phyloP scores from a whole-genome alignment of 129 eudicot genomes.

The Solidago caesia region DNA sequence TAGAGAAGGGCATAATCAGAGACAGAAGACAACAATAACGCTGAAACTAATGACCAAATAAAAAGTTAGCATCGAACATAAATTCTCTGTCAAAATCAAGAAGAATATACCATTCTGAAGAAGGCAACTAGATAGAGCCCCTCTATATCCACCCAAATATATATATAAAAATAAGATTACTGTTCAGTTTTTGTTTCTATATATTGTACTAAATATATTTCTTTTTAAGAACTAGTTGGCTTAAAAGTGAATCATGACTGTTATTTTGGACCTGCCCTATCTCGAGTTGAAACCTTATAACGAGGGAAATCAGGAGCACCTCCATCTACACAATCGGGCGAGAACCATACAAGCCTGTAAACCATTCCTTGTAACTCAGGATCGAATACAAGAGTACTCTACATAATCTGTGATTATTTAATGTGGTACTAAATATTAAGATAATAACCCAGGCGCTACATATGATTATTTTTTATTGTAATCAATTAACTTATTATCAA shows the following conservation, averaged over 20 bases:
- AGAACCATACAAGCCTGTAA: too few relatives aligned
- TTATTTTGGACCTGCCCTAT: too few relatives aligned
- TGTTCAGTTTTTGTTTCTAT: neutral
- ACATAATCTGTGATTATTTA: too few relatives aligned
- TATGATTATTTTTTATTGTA: conserved; percentile 3
- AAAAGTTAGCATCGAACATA: neutral
- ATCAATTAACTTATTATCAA: neutral
- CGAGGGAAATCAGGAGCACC: too few relatives aligned
- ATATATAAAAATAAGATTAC: neutral
- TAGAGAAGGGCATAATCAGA: neutral
- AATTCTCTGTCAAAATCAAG: neutral
- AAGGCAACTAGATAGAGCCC: conserved; percentile 1
- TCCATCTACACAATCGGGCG: too few relatives aligned
- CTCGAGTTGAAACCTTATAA: too few relatives aligned
- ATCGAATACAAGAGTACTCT: too few relatives aligned
- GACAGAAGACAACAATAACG: neutral
- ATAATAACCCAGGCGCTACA: neutral
- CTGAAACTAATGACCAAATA: conserved; percentile 9
- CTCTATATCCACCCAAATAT: conserved; percentile 3
- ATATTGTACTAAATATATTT: neutral
- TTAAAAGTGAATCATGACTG: too few relatives aligned
- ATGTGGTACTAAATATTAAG: conserved; percentile 7
- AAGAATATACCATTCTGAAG: conserved; percentile 1
- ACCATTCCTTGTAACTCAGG: too few relatives aligned
- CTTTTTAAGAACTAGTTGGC: too few relatives aligned